These are phyloP conservation scores for Torulaspora indica DNA, from an alignment of 805 yeast genomes.

Conservation along the genomic window DNA sequence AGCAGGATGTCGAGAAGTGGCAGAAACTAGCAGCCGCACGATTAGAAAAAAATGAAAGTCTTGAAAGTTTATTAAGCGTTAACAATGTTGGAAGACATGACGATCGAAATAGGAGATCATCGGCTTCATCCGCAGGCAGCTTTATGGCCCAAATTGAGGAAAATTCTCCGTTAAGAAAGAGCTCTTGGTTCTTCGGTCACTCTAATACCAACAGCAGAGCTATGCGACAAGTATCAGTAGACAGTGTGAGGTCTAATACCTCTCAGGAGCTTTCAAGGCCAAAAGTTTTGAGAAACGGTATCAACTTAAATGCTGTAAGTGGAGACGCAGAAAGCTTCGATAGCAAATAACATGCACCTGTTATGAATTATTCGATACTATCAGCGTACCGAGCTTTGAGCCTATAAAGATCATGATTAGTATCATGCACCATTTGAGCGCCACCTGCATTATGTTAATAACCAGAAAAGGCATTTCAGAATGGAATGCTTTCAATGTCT, in stretches of 20 bases:
- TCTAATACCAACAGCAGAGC: conserved; percentile 7
- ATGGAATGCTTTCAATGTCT: neutral
- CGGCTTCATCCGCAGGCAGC: conserved; percentile 15
- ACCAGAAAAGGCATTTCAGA: neutral
- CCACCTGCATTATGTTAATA: neutral
- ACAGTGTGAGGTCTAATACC: conserved; percentile 13
- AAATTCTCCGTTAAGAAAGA: conserved; percentile 7
- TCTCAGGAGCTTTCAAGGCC: conserved; percentile 15
- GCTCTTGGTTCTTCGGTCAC: conserved; percentile 14
- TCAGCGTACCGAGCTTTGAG: conserved; percentile 11
- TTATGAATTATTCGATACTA: conserved; percentile 3
- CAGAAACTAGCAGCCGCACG: conserved; percentile 14
- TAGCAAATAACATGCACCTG: neutral
- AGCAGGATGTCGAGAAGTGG: conserved; percentile 18
- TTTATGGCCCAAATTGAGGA: conserved; percentile 14
- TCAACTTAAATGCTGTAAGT: conserved; percentile 20
- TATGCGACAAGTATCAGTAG: conserved; percentile 19
- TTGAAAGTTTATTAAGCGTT: conserved; percentile 16
- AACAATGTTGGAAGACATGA: conserved; percentile 1
- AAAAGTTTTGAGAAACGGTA: conserved; percentile 20
- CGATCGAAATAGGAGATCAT: conserved; percentile 7
- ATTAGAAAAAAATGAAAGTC: conserved; percentile 13
- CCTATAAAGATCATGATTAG: conserved; percentile 14
- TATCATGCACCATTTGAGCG: conserved; percentile 12
- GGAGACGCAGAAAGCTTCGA: conserved; percentile 1